These are phyloP conservation scores for Nicotiana tomentosiformis DNA, from an alignment of 257 asterid species.

Conservation along the genomic window DNA sequence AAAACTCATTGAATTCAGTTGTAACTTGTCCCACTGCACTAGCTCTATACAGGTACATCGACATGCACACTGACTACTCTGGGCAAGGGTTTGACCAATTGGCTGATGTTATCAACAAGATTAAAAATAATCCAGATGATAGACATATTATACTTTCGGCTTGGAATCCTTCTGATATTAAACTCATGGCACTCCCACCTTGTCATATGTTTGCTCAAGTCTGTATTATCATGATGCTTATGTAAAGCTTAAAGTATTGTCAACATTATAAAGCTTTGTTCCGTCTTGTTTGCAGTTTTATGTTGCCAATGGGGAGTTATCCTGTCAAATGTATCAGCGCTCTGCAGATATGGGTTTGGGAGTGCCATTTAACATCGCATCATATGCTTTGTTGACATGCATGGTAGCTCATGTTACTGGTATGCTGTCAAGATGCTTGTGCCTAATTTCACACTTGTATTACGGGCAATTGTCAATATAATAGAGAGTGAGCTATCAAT, in stretches of 20 bases:
- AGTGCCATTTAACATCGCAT: slow-evolving; percentile 47
- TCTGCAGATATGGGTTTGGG: slow-evolving; percentile 53
- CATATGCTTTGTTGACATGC: slow-evolving; percentile 42
- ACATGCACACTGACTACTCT: slow-evolving; percentile 44
- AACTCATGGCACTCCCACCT: slow-evolving; percentile 45
- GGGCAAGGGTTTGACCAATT: slow-evolving; percentile 45
- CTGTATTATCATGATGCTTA: slow-evolving; percentile 10
- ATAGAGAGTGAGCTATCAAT: no score
- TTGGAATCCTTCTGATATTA: slow-evolving; percentile 50
- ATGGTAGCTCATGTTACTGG: slow-evolving; percentile 49
- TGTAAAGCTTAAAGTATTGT: background rate
- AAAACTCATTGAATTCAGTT: background rate
- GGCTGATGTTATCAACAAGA: slow-evolving; percentile 33
- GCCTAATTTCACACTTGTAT: background rate
- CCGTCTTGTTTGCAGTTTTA: slow-evolving; percentile 31
- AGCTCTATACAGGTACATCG: slow-evolving; percentile 29
- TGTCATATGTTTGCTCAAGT: slow-evolving; percentile 53
- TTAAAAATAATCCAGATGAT: slow-evolving; percentile 40
- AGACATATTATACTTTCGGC: slow-evolving; percentile 41
- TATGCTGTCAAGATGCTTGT: slow-evolving; percentile 12
- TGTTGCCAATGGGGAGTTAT: slow-evolving; percentile 37
- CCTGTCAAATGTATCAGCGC: slow-evolving; percentile 51
- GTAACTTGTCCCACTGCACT: slow-evolving; percentile 1
- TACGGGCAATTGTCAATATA: no score
- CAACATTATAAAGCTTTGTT: background rate